Conservation (phyloP, 2,329 filamentous ascomycete species). For the Periglandula ipomoeae region DNA sequence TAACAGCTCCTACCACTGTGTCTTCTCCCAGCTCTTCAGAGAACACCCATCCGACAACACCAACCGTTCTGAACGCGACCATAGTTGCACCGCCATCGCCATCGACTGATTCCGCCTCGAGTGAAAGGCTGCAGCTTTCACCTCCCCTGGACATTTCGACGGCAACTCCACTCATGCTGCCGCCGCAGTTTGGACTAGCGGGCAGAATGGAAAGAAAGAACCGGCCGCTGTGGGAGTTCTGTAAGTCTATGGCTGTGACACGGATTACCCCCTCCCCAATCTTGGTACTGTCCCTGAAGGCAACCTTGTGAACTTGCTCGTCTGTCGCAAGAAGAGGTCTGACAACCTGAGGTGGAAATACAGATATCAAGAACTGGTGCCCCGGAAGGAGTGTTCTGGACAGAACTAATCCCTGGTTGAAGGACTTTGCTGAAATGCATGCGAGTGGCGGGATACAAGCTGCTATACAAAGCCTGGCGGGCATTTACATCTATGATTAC, state of each 20-base stretch:
- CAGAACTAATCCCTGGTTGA: constrained; percentile 30
- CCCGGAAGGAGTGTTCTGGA: constrained; percentile 27
- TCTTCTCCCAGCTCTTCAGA: not conserved
- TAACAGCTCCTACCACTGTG: not conserved
- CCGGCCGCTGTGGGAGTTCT: constrained; percentile 23
- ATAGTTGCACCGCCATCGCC: not conserved
- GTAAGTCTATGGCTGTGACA: constrained; percentile 16
- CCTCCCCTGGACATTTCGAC: not conserved
- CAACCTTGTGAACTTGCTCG: not conserved
- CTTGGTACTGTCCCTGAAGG: not conserved
- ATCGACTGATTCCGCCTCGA: not conserved
- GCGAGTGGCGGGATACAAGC: constrained; percentile 22
- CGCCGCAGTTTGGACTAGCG: constrained; percentile 14
- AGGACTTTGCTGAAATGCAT: constrained; percentile 28
- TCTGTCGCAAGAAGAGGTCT: not conserved
- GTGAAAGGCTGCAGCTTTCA: not conserved
- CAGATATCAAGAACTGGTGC: constrained; percentile 30
- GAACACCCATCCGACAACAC: not conserved
- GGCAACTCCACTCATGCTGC: not conserved
- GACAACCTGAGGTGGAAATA: not conserved
- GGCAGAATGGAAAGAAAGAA: constrained; percentile 23
- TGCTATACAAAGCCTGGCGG: constrained; percentile 29
- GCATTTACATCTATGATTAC: constrained; percentile 31
- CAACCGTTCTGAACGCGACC: not conserved
- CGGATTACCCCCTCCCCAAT: no score